Conservation (phyloP, 345 rosid species). For the Clausena lansium region DNA sequence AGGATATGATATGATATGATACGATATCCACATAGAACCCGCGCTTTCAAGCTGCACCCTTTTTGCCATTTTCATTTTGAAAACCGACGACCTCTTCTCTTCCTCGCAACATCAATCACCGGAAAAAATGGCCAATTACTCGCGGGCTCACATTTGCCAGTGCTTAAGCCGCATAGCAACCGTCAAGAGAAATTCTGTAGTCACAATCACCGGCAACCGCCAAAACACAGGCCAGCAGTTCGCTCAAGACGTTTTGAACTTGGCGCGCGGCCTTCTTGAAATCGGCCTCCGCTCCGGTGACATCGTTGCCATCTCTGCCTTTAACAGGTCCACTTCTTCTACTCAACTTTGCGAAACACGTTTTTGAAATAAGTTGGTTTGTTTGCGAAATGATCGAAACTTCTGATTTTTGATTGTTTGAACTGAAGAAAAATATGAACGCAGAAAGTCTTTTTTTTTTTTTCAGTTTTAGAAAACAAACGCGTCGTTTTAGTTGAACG, state of each 20-base stretch:
- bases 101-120: neutral
- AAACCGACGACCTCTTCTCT: no score
- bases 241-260: slow-evolving; percentile 41
- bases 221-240: slow-evolving; percentile 55
- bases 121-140: slow-evolving; percentile 34
- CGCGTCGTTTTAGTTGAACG: neutral
- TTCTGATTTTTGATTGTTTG: neutral
- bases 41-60: neutral
- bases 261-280: slow-evolving; percentile 46
- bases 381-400: neutral
- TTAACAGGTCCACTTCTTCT: slow-evolving; percentile 51
- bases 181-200: slow-evolving; percentile 36
- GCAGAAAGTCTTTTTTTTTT: neutral
- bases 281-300: slow-evolving; percentile 58
- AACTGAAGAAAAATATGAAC: neutral
- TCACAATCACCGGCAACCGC: slow-evolving; percentile 45
- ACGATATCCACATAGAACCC: neutral
- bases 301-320: slow-evolving; percentile 66
- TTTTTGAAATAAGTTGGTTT: neutral
- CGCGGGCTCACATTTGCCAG: slow-evolving; percentile 67
- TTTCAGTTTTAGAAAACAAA: neutral
- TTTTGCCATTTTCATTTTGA: no score
- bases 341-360: neutral
- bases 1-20: neutral
- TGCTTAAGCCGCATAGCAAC: slow-evolving; percentile 61